Percentiles rank a stretch among this genome's conserved stretches.
These are phyloP conservation scores for Brassica incana DNA, from an alignment of 345 rosid species.

Conservation along the genomic window DNA sequence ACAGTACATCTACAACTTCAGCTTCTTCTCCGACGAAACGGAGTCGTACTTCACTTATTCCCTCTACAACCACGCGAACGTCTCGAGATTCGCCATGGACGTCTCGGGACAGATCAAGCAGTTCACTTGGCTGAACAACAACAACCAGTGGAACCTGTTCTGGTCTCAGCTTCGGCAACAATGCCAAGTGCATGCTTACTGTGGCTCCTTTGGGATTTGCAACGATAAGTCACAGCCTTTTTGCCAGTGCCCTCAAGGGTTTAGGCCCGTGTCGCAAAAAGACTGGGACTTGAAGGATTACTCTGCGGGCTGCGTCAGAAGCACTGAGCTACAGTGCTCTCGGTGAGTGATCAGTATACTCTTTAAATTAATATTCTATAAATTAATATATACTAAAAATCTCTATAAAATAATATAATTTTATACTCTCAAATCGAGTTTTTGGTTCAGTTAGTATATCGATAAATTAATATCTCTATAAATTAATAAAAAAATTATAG, in stretches of 20 bases:
- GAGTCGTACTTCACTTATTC: slow-evolving; percentile 70
- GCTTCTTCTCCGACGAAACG: slow-evolving; percentile 38
- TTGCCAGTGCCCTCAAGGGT: slow-evolving; percentile 59
- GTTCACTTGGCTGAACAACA: slow-evolving; percentile 38
- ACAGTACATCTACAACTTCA: slow-evolving; percentile 51
- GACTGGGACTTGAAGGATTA: slow-evolving; percentile 58
- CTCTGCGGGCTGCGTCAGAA: slow-evolving; percentile 66
- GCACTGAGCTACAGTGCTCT: slow-evolving; percentile 48
- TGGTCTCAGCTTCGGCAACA: slow-evolving; percentile 72
- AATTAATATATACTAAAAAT: too few species aligned
- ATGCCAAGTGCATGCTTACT: slow-evolving; percentile 66
- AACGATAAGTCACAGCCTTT: slow-evolving; percentile 42
- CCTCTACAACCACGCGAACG: slow-evolving; percentile 21
- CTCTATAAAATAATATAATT: too few species aligned
- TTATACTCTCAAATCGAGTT: too few species aligned
- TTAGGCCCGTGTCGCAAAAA: slow-evolving; percentile 31
- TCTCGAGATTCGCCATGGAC: slow-evolving; percentile 57
- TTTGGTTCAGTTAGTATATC: too few species aligned
- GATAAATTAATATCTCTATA: too few species aligned
- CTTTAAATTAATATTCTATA: too few species aligned
- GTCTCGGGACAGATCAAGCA: slow-evolving; percentile 64
- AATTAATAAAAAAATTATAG: too few species aligned
- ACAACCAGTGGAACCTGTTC: slow-evolving; percentile 56
- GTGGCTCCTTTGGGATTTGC: slow-evolving; percentile 74
- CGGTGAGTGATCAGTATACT: slow-evolving; percentile 22